Percentiles rank a stretch among this genome's conserved stretches.
phyloP scores from a whole-genome alignment of 345 rosid genomes.

The Hevea brasiliensis region DNA sequence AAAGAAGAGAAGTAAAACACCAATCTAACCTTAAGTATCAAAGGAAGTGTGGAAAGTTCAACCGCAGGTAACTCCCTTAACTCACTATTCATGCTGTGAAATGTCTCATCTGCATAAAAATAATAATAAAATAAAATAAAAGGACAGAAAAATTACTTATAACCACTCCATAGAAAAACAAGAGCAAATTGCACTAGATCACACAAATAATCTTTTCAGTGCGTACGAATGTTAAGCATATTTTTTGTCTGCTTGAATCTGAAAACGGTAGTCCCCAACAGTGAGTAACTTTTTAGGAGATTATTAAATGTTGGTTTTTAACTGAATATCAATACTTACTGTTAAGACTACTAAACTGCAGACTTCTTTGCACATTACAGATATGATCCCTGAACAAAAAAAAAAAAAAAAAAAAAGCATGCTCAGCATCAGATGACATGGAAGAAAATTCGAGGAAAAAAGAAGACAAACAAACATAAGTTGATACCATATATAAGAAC shows the following conservation, averaged over 20 bases:
- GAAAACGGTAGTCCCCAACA: too few relatives aligned
- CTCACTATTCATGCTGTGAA: conserved; percentile 73
- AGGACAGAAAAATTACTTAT: too few relatives aligned
- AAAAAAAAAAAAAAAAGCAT: conserved; percentile 15
- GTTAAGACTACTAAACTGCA: conserved; percentile 76
- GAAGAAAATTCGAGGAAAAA: conserved; percentile 4
- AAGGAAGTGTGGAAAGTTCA: conserved; percentile 87
- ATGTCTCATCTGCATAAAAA: conserved; percentile 63
- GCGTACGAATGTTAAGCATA: too few relatives aligned
- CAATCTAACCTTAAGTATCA: conserved; percentile 69
- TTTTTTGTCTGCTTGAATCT: too few relatives aligned
- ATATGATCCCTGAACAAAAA: conserved; percentile 68
- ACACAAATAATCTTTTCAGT: too few relatives aligned
- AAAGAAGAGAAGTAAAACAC: conserved; percentile 9
- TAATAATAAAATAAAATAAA: conserved; percentile 12
- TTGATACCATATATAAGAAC: conserved; percentile 81
- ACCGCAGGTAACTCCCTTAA: conserved; percentile 92
- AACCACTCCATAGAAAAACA: not conserved
- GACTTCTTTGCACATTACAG: conserved; percentile 74
- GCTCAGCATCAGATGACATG: not conserved
- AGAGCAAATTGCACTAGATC: not conserved
- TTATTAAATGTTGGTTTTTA: not conserved
- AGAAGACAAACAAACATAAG: conserved; percentile 8
- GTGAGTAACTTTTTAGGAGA: too few relatives aligned
- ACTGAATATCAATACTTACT: conserved; percentile 47